These are phyloP conservation scores for Colletotrichum somersetense DNA, from an alignment of 2,329 filamentous ascomycete species.

Conservation along the genomic window DNA sequence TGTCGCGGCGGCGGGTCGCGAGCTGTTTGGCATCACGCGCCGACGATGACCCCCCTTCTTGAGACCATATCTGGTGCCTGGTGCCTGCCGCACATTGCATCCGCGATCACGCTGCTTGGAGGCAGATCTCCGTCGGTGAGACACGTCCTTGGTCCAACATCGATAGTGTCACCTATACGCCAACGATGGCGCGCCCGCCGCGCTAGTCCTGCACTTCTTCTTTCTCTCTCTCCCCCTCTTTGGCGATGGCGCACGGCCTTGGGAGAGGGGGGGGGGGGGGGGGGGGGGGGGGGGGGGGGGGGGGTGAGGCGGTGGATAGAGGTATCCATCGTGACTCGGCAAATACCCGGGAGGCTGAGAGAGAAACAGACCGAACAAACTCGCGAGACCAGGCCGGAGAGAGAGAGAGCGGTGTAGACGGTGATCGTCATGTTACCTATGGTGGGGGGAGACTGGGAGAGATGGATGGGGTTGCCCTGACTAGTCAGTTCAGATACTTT, in stretches of 20 bases:
- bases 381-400: not conserved
- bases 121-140: not conserved
- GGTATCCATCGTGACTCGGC: not conserved
- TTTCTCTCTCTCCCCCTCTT: too few species aligned
- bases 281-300: too few species aligned
- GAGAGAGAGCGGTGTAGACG: not conserved
- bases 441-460: not conserved
- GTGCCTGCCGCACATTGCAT: not conserved
- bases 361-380: not conserved
- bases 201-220: not conserved
- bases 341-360: not conserved
- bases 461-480: not conserved
- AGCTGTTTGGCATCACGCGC: not conserved
- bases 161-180: not conserved
- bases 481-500: too few species aligned
- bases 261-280: not conserved
- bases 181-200: not conserved
- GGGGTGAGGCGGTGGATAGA: not conserved
- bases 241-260: slow-evolving; percentile 3
- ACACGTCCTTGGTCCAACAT: not conserved
- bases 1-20: too few species aligned
- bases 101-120: not conserved
- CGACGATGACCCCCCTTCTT: not conserved
- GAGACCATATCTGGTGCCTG: not conserved
- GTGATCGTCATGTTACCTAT: not conserved